phyloP scores from a whole-genome alignment of 2,329 filamentous ascomycete species.

The Ophiosphaerella korrae region DNA sequence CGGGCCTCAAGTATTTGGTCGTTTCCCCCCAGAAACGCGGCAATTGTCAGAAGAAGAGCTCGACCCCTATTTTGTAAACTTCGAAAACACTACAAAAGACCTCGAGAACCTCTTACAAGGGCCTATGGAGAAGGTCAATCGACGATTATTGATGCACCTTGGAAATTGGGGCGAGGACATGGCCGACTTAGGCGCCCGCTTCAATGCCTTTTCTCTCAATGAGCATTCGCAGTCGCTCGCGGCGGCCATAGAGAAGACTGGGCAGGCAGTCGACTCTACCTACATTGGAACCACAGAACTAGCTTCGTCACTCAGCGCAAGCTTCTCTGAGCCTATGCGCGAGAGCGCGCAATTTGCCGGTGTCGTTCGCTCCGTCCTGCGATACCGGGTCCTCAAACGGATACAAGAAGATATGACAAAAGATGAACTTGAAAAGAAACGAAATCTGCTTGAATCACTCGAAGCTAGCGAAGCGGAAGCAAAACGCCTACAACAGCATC shows the following conservation, averaged over 20 bases:
- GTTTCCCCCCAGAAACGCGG: conserved; percentile 81
- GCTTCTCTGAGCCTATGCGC: conserved; percentile 95
- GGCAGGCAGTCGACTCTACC: conserved; percentile 92
- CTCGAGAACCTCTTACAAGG: conserved; percentile 86
- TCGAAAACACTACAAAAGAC: conserved; percentile 89
- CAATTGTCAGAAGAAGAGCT: conserved; percentile 85
- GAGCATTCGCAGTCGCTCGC: conserved; percentile 88
- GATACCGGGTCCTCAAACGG: conserved; percentile 89
- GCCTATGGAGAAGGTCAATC: conserved; percentile 95
- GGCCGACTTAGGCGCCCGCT: conserved; percentile 91
- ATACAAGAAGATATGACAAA: conserved; percentile 97
- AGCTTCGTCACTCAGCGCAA: conserved; percentile 83
- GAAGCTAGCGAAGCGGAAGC: conserved; percentile 93
- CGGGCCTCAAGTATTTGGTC: conserved; percentile 69
- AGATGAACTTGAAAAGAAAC: conserved; percentile 90
- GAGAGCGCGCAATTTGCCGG: conserved; percentile 97
- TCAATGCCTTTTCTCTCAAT: conserved; percentile 94
- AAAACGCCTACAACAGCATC: conserved; percentile 89
- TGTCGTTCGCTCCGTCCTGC: conserved; percentile 84
- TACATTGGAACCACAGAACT: conserved; percentile 96
- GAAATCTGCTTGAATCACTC: conserved; percentile 78
- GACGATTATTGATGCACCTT: conserved; percentile 83
- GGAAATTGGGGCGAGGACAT: conserved; percentile 84
- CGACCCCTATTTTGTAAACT: conserved; percentile 94
- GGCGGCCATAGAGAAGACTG: conserved; percentile 89